Evolutionary conservation across 2,329 filamentous ascomycete genomes (phyloP), one percentile per base, ranked within the genome.

Genomic region (Scedosporium aurantiacum): DNA sequence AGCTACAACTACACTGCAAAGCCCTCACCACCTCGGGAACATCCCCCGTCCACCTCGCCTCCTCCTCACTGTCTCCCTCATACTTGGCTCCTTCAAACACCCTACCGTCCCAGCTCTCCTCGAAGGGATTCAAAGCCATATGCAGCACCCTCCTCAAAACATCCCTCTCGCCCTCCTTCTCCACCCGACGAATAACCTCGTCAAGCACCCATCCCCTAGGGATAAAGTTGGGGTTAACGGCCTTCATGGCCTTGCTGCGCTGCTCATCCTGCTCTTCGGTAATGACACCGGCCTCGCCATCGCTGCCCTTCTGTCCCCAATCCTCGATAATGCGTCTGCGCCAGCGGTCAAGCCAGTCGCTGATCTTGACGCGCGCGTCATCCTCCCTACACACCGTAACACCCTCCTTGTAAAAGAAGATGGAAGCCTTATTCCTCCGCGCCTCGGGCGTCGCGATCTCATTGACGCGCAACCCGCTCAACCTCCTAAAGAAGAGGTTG

Each of bases 1-100:
- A 97, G 71, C 91, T 96, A 75, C 94, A 99, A 71, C 90, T 96
- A 73, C 94, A 97, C 77, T 97, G 93, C 83, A 96, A 85, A 40
- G 89, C 89, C 66, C 90, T 83, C 73, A 86, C 85, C 55, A 80
- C 80, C 70, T 82, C 85, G 0, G 93, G 93, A 61, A 96, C 90
- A 74, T 97, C 91, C 2, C 89, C 88, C 67, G 87, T 90, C 78
- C 90, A 96, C 64, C 92, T 80, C 67, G 86, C 80, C 72, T 96
- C 93, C 70, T 96, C 90, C 16, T 85, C 83, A 60, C 75, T 76
- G 65, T 94, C 78, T 62, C 84, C 82, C 62, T 78, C 66, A 78
- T 82, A 78, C 65, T 74, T 73, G 67, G 79, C 69, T 55, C 77
- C 74, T 2, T 81, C 73, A 52, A 81, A 75, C 25, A 71, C 71